Base-by-base conservation (phyloP, 2,329 filamentous ascomycete genomes). In the Trichoderma sp. region DNA sequence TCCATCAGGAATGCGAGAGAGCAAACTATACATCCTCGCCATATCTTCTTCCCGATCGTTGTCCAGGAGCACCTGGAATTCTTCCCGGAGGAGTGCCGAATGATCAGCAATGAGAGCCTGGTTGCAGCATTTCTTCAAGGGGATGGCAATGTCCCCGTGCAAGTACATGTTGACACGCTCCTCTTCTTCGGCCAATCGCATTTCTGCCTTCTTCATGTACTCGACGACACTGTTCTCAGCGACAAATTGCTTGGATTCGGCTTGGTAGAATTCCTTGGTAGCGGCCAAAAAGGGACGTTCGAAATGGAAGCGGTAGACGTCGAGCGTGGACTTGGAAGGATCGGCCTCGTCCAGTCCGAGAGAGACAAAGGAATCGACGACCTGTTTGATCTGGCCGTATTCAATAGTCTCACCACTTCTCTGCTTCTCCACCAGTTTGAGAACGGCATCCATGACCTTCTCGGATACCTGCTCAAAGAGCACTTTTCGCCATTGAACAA, bases 201-300 rank as follows among this genome's bases (percentile, higher is more conserved):
- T 82, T 81, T 98, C 95, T 0, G 96, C 96, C 87, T 99, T 99
- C 85, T 98, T 98, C 96, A 99, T 98, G 82, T 98, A 99, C 78
- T 99, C 96, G 40, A 99, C 94, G 4, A 99, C 94, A 72, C 92
- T 97, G 79, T 99, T 99, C 80, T 98, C 95, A 13, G 94, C 92
- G 40, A 99, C 89, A 77, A 99, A 99, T 72, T 94, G 91, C 75
- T 93, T 93, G 24, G 96, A 98, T 79, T 99, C 96, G 57, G 91
- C 90, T 74, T 93, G 87, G 79, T 99, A 99, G 82, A 97, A 99
- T 35, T 86, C 83, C 74, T 88, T 89, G 11, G 96, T 99, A 3
- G 94, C 93, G 6, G 87, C 86, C 64, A 99, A 86, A 86, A 97
- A 99, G 0, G 96, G 96, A 75, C 88, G 89, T 82, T 99, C 95